Evolutionary conservation across 345 rosid genomes (phyloP), one percentile per base, ranked within the genome.

Genomic region (Brassica juncea): DNA sequence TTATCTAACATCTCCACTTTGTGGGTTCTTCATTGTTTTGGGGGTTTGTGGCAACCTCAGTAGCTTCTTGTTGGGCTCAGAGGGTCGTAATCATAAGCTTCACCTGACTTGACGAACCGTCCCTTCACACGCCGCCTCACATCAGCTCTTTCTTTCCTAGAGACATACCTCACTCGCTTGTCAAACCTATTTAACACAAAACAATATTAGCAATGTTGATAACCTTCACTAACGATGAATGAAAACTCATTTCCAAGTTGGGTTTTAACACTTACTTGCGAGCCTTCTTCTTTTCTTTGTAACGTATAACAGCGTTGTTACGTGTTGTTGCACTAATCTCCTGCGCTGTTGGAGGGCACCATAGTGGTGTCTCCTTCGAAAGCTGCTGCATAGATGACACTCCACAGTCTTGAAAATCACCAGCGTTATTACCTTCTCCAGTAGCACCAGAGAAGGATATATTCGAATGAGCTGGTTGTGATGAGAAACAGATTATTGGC

Each of bases 71-170:
- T 85, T 69, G 76, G 90, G 77, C 61, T 87, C 87, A 92, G 28
- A 0, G 97, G 98, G 73, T 94, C 94, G 65, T 91, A 94, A 77
- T 94, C 98, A 80, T 88, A 94, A 71, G 86, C 92, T 71, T 92
- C 99, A 27, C 99, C 97, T 0, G 97, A 91, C 85, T 94, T 94
- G 47, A 94, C 92, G 65, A 94, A 94, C 16, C 99, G 82, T 34
- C 98, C 98, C 82, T 92, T 94, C 77, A 89, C 98, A 9, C 98
- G 93, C 85, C 82, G 90, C 80, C 99, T 87, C 44, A 91, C 97
- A 70, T 94, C 97, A 68, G 99, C 97, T 79, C 98, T 88, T 79
- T 79, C 78, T 79, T 66, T 73, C 42, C 74, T 60, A 32, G 72
- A 92, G 68, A 89, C 97, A 76, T 94, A 94, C 74, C 99, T 87